Evolutionary conservation across 306 rosid genomes (phyloP), one percentile per base, ranked within the genome.

Genomic region (Casuarina glauca): DNA sequence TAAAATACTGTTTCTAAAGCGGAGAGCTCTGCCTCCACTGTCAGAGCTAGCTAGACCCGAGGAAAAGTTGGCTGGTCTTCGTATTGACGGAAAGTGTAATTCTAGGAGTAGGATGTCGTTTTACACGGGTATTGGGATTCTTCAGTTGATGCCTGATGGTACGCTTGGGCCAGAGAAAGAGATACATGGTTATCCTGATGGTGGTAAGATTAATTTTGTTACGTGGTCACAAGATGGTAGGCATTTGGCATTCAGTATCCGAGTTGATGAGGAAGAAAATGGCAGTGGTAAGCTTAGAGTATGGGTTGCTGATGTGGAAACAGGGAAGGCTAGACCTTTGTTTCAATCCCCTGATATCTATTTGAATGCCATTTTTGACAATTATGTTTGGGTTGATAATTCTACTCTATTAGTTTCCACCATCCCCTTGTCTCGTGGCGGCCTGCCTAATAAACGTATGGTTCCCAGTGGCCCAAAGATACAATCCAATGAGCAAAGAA

Each of bases 91-190:
- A 75, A 84, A 83, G 44, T 90, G 93, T 89, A 93, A 95, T 87
- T 83, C 90, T 9, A 90, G 97, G 86, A 95, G 97, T 80, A 91
- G 98, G 36, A 95, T 95, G 97, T 90, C 99, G n/a, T 95, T 93
- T 82, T 95, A 95, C 82, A 93, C 96, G 0, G 97, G 98, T 45
- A 84, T 95, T 76, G 99, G 89, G 72, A 93, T 95, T 79, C 94
- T 88, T 87, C 89, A 74, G 73, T 82, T 95, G 69, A 73, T 88
- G 82, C 86, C 96, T 3, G 97, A 95, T 76, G 93, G 87, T 57
- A 87, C 90, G 10, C 72, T 93, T 49, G 98, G 96, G 60, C 88
- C 93, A 2, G 99, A 93, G 83, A 79, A 70, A 72, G 93, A 83
- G 86, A 81, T 93, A 17, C 90, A 74, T 78, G 99, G 97, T 68